A percentile compares a stretch with the other conserved stretches of the same genome.
Conservation (phyloP, 192 early-diverging fungal species). For the Coemansia sp. region DNA sequence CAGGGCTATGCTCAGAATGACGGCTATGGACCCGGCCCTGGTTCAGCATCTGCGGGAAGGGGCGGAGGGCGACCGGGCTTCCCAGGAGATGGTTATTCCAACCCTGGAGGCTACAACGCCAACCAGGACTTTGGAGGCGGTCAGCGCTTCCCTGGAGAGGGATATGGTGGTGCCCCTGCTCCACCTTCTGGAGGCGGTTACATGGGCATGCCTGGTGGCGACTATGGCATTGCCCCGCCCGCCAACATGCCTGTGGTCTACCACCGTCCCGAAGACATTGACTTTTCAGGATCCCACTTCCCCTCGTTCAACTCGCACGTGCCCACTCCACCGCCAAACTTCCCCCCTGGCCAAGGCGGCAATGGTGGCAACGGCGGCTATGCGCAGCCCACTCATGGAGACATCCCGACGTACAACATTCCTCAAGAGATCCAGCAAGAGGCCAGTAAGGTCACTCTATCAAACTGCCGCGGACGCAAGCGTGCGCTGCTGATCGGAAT, state of each 20-base stretch:
- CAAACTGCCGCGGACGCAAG: conserved; percentile 66
- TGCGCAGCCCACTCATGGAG: conserved; percentile 32
- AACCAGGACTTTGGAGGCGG: conserved; percentile 7
- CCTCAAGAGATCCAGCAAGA: conserved; percentile 55
- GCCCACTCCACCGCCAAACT: conserved; percentile 26
- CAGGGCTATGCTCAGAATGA: conserved; percentile 28
- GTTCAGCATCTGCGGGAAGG: conserved; percentile 10
- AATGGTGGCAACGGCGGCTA: conserved; percentile 15
- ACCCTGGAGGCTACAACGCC: conserved; percentile 16
- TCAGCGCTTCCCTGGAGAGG: conserved; percentile 23
- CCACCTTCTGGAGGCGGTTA: conserved; percentile 15
- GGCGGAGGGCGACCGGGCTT: conserved; percentile 12
- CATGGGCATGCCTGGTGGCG: conserved; percentile 14
- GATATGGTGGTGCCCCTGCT: conserved; percentile 13
- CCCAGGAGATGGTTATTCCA: conserved; percentile 25
- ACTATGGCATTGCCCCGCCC: conserved; percentile 28
- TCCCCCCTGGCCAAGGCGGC: conserved; percentile 12
- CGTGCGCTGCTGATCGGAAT: conserved; percentile 90
- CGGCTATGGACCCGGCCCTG: conserved; percentile 20
- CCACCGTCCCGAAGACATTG: conserved; percentile 47
- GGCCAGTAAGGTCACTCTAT: conserved; percentile 47
- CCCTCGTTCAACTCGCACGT: conserved; percentile 36
- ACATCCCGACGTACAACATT: conserved; percentile 52
- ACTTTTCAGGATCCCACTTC: conserved; percentile 49
- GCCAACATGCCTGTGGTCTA: conserved; percentile 47